Conservation (phyloP, 176 grass and related monocot genomes). For the Chrysopogon serrulatus region DNA sequence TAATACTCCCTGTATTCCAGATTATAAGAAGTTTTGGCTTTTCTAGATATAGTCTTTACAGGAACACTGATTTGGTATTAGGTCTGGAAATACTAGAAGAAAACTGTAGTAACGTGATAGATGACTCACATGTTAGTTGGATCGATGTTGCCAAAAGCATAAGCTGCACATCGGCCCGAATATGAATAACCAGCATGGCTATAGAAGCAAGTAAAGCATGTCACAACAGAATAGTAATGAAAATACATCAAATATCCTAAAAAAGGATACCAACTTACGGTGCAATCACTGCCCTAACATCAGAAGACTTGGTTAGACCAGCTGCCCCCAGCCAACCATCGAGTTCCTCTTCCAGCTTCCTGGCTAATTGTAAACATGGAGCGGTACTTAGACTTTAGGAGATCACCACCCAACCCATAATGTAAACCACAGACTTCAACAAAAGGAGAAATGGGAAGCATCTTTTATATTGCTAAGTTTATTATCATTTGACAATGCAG, state of each 20-base stretch:
- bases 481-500: not conserved
- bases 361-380: conserved; percentile 52
- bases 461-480: not conserved
- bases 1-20: too few relatives aligned
- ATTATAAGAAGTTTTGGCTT: too few relatives aligned
- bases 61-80: not conserved
- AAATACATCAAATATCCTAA: not conserved
- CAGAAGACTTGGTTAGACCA: conserved; percentile 67
- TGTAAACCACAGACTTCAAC: not conserved
- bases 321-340: conserved; percentile 61
- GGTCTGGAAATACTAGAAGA: not conserved
- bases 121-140: conserved; percentile 80
- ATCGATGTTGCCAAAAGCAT: conserved; percentile 98
- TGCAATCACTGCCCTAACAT: conserved; percentile 90
- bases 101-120: not conserved
- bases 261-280: conserved; percentile 66
- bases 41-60: too few relatives aligned
- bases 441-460: not conserved
- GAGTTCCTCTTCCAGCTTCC: conserved; percentile 83
- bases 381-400: conserved; percentile 12
- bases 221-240: not conserved
- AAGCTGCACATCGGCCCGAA: conserved; percentile 86
- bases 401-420: not conserved
- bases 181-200: conserved; percentile 99
- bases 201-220: conserved; percentile 25